Conservation (phyloP, 257 asterid species). For the Galeopsis tetrahit region DNA sequence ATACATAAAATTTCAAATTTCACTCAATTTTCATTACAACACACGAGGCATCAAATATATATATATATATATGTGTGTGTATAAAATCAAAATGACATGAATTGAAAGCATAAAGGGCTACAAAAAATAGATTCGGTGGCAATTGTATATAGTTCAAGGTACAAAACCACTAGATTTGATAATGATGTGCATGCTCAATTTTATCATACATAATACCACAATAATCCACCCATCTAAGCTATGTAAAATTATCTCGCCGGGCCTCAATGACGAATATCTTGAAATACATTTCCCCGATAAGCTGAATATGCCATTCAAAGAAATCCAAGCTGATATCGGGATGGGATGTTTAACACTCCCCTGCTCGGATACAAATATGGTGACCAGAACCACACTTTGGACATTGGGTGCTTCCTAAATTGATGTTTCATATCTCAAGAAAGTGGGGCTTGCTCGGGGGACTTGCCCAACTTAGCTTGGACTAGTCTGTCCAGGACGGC, state of each 20-base stretch:
- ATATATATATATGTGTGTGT: neutral
- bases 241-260: neutral
- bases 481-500: conserved; percentile 86
- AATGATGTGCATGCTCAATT: conserved; percentile 10
- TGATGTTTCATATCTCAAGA: conserved; percentile 30
- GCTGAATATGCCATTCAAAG: neutral
- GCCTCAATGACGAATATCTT: neutral
- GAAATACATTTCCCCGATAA: neutral
- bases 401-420: conserved; percentile 9
- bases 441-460: conserved; percentile 41
- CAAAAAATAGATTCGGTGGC: neutral
- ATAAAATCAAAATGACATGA: neutral
- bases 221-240: neutral
- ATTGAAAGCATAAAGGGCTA: neutral
- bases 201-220: neutral
- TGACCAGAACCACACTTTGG: neutral
- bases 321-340: neutral
- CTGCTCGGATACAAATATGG: neutral
- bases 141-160: neutral
- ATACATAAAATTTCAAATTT: neutral
- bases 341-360: conserved; percentile 6
- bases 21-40: conserved; percentile 6
- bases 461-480: conserved; percentile 77
- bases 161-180: conserved; percentile 6
- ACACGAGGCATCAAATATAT: neutral